A percentile compares a stretch with the other conserved stretches of the same genome.
Conservation (phyloP, 2,329 filamentous ascomycete genomes). For the Emericellopsis cladophorae region DNA sequence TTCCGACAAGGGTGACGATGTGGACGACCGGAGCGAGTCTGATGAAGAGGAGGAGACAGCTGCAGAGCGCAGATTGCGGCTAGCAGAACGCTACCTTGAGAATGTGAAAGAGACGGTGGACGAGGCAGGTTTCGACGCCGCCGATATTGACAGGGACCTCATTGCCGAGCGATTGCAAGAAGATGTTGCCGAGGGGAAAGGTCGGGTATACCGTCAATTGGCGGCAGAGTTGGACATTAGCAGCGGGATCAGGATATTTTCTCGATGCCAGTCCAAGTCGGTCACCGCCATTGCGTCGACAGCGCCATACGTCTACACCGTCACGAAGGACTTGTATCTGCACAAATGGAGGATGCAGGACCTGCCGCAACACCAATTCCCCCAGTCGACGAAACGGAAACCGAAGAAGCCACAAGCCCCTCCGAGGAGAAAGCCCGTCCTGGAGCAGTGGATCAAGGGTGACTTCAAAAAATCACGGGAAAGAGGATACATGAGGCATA, state of each 20-base stretch:
- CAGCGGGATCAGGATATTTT: conserved; percentile 54
- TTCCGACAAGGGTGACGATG: conserved; percentile 31
- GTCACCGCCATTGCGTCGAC: conserved; percentile 72
- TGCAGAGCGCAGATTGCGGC: conserved; percentile 70
- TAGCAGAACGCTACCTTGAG: conserved; percentile 87
- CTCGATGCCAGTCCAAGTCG: conserved; percentile 64
- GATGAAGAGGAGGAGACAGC: conserved; percentile 76
- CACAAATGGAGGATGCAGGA: conserved; percentile 83
- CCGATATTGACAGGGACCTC: conserved; percentile 82
- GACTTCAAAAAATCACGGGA: conserved; percentile 48
- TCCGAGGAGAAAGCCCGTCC: conserved; percentile 48
- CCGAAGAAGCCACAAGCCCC: conserved; percentile 44
- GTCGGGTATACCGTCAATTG: conserved; percentile 73
- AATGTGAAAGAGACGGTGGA: conserved; percentile 78
- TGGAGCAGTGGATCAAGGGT: conserved; percentile 50
- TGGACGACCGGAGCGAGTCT: conserved; percentile 22
- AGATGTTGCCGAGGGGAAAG: conserved; percentile 85
- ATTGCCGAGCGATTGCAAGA: conserved; percentile 85
- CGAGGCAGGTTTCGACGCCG: conserved; percentile 78
- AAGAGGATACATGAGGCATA: conserved; percentile 62
- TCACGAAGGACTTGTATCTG: conserved; percentile 71
- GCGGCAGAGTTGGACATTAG: conserved; percentile 60
- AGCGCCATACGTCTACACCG: conserved; percentile 74
- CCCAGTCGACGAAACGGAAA: conserved; percentile 44
- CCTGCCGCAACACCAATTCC: conserved; percentile 46